These are phyloP conservation scores for Henckelia pumila DNA, from an alignment of 257 asterid genomes.

Conservation along the genomic window DNA sequence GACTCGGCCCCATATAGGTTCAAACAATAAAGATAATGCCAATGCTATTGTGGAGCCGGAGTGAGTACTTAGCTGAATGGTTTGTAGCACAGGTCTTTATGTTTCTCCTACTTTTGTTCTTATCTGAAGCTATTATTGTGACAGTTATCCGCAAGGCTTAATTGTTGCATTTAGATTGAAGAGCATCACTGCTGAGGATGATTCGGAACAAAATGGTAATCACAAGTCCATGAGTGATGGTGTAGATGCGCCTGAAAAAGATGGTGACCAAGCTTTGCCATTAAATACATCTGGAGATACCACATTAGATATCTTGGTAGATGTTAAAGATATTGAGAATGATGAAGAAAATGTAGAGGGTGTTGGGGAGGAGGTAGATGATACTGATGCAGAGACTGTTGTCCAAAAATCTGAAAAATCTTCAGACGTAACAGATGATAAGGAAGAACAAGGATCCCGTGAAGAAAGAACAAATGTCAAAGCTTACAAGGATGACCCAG, in stretches of 20 bases:
- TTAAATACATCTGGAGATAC: slow-evolving; percentile 34
- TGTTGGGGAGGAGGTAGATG: slow-evolving; percentile 41
- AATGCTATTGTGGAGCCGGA: slow-evolving; percentile 45
- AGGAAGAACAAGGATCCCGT: slow-evolving; percentile 37
- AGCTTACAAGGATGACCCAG: slow-evolving; percentile 59
- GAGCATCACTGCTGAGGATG: slow-evolving; percentile 43
- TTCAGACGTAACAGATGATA: slow-evolving; percentile 29
- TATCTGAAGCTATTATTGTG: slow-evolving; percentile 22
- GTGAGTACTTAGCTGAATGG: slow-evolving; percentile 42
- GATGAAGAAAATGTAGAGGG: slow-evolving; percentile 33
- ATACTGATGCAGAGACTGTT: slow-evolving; percentile 34
- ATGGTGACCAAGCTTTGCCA: slow-evolving; percentile 35
- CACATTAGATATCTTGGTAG: slow-evolving; percentile 31
- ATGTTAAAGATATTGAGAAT: slow-evolving; percentile 27
- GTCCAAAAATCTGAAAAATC: slow-evolving; percentile 40
- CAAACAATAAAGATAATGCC: slow-evolving; percentile 50
- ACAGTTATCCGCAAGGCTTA: slow-evolving; percentile 87
- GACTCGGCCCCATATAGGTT: slow-evolving; percentile 41
- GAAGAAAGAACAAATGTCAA: slow-evolving; percentile 38
- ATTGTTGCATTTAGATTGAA: slow-evolving; percentile 77
- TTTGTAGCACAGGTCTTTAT: background rate
- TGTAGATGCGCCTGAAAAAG: slow-evolving; percentile 36
- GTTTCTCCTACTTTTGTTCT: slow-evolving; percentile 11
- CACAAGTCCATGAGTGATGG: slow-evolving; percentile 28
- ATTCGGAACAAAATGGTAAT: slow-evolving; percentile 42